Base-by-base conservation (phyloP, 2,329 filamentous ascomycete species). In the Pseudogymnoascus destructans region DNA sequence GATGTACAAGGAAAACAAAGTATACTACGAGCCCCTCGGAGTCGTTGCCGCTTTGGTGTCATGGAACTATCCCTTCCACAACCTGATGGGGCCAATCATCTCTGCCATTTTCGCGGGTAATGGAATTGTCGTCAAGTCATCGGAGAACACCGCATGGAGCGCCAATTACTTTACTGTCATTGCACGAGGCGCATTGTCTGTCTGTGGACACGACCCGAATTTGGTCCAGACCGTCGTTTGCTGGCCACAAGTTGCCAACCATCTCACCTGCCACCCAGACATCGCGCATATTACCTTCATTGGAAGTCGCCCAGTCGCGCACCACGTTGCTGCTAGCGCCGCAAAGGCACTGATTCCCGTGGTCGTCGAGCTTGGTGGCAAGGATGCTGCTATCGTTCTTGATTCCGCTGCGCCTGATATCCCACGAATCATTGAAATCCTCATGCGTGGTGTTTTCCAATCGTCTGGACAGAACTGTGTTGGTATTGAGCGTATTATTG, bases 41-140 rank as follows among this genome's bases (percentile, higher is more conserved):
- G 89, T 98, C 33, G 88, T 98, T 5, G 86, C 89, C 9, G 92
- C 93, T 15, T 85, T 92, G 57, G 89, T 98, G 42, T 93, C 87
- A 69, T 98, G 93, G 93, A 98, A 98, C 75, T 97, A 90, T 70
- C 84, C 89, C 46, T 95, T 97, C 72, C 93, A 98, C 74, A 98
- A 98, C 72, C 77, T 97, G 62, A 81, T 97, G 52, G 89, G 88
- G 0, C 93, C 92, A 11, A 80, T 96, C 64, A 95, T 97, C 69
- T 91, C 88, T 64, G 84, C 88, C 13, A 79, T 97, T 56, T 97
- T 97, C 70, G 79, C 91, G 11, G 93, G 93, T 52, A 96, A 97
- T 69, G 89, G 83, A 57, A 86, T 97, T 63, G 77, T 98, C 40
- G 86, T 97, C 70, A 98, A 98, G 74, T 88, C 87, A 54, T 95